Evolutionary conservation across 257 asterid species (phyloP), one percentile per base, ranked within the genome.

Genomic region (Capsicum chinense): DNA sequence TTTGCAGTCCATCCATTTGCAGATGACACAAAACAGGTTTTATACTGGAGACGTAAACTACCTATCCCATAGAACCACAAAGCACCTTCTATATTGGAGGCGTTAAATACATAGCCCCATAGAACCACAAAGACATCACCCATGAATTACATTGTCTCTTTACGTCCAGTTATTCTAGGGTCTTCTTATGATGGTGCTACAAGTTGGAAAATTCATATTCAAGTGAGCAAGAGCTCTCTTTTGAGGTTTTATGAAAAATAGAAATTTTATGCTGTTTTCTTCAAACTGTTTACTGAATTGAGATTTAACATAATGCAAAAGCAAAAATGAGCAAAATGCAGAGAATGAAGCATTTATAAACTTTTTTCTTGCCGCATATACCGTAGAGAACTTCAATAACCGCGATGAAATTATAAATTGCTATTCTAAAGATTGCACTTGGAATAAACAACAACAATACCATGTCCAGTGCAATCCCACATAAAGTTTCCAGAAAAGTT

Each of bases 1-100:
- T 78, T 52, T 78, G 33, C 66, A 76, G 63, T 76, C 15, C n/a
- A 78, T 52, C 48, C 82, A 78, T 78, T 33, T 54, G 50, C 48
- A 56, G 54, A 56, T 78, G 82, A 54, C 26, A 33, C 5, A 26
- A 26, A 52, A 78, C 6, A 1, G 64, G 26, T 17, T 54, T 78
- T 26, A 17, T 54, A 54, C 15, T 54, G 81, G 81, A 74, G 59
- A 50, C 7, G 3, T 54, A 54, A 56, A 78, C 54, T 50, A 76
- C 39, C 52, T 33, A 54, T 11, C 21, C 66, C 66, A 0, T 33
- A 54, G 63, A 78, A 78, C 82, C 26, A 33, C 5, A 26, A 26
- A 52, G 54, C 6, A 1, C 82, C 48, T 17, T 54, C 54, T 26
- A 17, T 54, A 54, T 54, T 54, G 81, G 81, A 74, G 59, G 21